Base-by-base conservation (phyloP, 106 monocot genomes). In the Dioscorea alata region DNA sequence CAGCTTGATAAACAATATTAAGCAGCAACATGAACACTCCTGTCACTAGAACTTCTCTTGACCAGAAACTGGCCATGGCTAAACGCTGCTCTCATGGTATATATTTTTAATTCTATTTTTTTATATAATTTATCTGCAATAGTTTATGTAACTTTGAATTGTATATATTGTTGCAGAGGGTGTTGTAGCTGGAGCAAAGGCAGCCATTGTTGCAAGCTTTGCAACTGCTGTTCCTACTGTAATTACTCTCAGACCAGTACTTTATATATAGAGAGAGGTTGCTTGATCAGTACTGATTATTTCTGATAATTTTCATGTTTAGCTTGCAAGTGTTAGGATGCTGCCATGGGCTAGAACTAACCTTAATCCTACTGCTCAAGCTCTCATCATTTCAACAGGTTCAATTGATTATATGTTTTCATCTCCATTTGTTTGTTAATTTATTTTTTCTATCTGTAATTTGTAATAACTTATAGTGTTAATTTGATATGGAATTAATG, bases 241-340 rank as follows among this genome's bases (percentile, higher is more conserved):
- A 19, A 86, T 79, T 49, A 42, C 58, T 10, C 33, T n/a, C 1
- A 28, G 28, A 28, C 28, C 28, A 28, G 28, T 1, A 28, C 28
- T 28, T 3, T 28, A 28, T 42, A 6, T 42, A 42, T 5, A 42
- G 10, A 42, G 9, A 34, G 34, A 34, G 4, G 7, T 34, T 25
- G 6, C 20, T 12, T 54, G 16, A 50, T 50, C 13, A 62, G 31
- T 33, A 6, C 16, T 32, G 10, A 13, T 12, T 61, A 9, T 5
- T 32, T 24, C 14, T 64, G 64, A 35, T 63, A 16, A 6, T 19
- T 17, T 15, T 28, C 21, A 13, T 58, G 65, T 28, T 19, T 73
- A 94, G 94, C 23, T 90, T 66, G 94, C 94, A 6, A 94, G 90
- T 34, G 90, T 83, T 31, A 84, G 87, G 68, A 90, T 94, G 94